A percentile compares a stretch with the other conserved stretches of the same genome.
These are phyloP conservation scores for Kandelia obovata DNA, from an alignment of 345 rosid species.

Conservation along the genomic window DNA sequence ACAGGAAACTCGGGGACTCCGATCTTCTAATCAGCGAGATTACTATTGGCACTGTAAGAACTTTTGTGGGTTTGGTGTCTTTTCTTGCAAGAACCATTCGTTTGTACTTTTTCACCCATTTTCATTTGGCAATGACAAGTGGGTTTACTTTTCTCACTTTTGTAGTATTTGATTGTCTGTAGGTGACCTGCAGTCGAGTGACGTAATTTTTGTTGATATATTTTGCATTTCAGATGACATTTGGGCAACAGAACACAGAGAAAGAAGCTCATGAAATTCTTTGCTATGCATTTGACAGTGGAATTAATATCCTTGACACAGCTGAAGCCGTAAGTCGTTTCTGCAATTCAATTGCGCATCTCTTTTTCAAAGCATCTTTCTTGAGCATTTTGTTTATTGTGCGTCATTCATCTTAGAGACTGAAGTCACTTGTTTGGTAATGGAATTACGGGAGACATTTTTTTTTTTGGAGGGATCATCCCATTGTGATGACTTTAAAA, in stretches of 20 bases:
- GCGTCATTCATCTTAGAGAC: constrained; percentile 23
- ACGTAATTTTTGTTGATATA: neutral
- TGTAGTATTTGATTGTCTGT: neutral
- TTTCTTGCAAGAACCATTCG: too few species aligned
- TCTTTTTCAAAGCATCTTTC: neutral
- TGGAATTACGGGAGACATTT: constrained; percentile 22
- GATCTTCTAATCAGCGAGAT: constrained; percentile 69
- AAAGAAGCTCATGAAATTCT: constrained; percentile 86
- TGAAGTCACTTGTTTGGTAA: constrained; percentile 1
- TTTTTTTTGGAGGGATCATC: constrained; percentile 55
- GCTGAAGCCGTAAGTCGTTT: constrained; percentile 67
- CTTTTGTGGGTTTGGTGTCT: too few species aligned
- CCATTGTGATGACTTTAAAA: constrained; percentile 77
- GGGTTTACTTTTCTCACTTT: neutral
- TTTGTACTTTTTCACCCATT: neutral
- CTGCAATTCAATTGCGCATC: neutral
- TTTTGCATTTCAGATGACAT: constrained; percentile 3
- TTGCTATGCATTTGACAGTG: constrained; percentile 62
- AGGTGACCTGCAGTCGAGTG: neutral
- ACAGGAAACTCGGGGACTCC: constrained; percentile 70
- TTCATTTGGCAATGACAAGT: neutral
- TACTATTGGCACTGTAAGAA: constrained; percentile 61
- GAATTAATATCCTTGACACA: constrained; percentile 79
- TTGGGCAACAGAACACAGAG: constrained; percentile 14
- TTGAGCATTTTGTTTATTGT: neutral